Base-by-base conservation (phyloP, 495 filamentous ascomycete species). In the Penicillium roqueforti region DNA sequence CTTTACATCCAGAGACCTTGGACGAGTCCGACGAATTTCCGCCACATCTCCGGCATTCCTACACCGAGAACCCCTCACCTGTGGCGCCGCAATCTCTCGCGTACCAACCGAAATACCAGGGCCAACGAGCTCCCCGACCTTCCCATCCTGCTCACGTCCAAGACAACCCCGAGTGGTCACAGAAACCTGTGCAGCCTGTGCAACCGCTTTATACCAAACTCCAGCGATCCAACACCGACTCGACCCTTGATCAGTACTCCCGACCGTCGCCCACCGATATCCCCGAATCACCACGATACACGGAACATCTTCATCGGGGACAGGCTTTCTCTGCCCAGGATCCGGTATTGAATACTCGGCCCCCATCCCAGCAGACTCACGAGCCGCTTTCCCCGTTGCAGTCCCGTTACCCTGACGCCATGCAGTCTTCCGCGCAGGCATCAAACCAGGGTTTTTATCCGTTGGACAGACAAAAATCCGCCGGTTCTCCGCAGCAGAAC, bases 291-390 rank as follows among this genome's bases (percentile, higher is more conserved):
- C 58, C 63, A 9, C 61, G 58, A 29, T 60, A 68, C 55, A 57
- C 51, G 43, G 48, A 47, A 10, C 57, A 57, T 36, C 28, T 39
- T 29, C 38, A 49, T 39, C 56, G 56, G 43, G 45, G 51, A 39
- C 51, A 53, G 25, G 40, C 56, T 29, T 54, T 53, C 9, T 47
- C 55, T 32, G 9, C 19, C 32, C 55, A 65, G 54, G 64, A 65
- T 50, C 56, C 57, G 59, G 62, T 58, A 54, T 55, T 62, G 43
- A 59, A 52, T 46, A 42, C 64, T 41, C 67, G 72, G 36, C 83
- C 86, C 66, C 68, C 84, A 54, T 87, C 84, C 62, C 80, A 79
- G 68, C 84, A 87, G 47, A 82, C 80, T 42, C 72, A 77, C 51
- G 71, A 68, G 45, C 67, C 68, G 29, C 68, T 60, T 41, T 74